Percentiles rank a stretch among this genome's conserved stretches.
Evolutionary conservation across 2,329 filamentous ascomycete genomes (phyloP).

Genomic region (Aspergillus vadensis): DNA sequence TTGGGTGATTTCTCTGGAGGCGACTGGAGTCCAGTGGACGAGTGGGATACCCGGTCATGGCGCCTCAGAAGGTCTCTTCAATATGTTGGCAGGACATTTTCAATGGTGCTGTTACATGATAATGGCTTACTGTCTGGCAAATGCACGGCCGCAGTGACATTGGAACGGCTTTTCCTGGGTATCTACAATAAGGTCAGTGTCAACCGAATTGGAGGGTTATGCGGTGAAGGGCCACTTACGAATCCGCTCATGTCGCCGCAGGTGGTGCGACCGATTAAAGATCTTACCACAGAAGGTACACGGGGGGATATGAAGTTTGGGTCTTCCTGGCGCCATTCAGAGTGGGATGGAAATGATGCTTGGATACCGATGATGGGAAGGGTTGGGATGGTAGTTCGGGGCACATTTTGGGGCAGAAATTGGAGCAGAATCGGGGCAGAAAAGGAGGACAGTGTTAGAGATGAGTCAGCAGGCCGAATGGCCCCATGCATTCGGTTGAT

Average conservation of each 20-base stretch:
- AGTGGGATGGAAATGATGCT: background rate
- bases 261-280: constrained; percentile 38
- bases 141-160: background rate
- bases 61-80: background rate
- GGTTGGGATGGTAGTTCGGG: background rate
- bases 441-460: background rate
- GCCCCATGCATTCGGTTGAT: background rate
- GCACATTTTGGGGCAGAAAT: background rate
- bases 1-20: background rate
- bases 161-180: constrained; percentile 37
- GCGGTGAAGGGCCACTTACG: constrained; percentile 11
- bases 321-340: background rate
- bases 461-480: background rate
- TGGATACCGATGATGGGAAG: background rate
- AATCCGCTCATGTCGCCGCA: constrained; percentile 33
- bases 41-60: background rate
- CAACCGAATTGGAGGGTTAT: background rate
- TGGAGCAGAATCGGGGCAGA: background rate
- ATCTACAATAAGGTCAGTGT: constrained; percentile 26
- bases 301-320: background rate
- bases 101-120: too few species aligned
- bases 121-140: background rate
- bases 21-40: background rate
- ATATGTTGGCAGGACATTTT: background rate
- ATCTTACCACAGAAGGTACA: constrained; percentile 35